A percentile compares a stretch with the other conserved stretches of the same genome.
Conservation (phyloP, 345 rosid genomes). For the Populus ilicifolia region DNA sequence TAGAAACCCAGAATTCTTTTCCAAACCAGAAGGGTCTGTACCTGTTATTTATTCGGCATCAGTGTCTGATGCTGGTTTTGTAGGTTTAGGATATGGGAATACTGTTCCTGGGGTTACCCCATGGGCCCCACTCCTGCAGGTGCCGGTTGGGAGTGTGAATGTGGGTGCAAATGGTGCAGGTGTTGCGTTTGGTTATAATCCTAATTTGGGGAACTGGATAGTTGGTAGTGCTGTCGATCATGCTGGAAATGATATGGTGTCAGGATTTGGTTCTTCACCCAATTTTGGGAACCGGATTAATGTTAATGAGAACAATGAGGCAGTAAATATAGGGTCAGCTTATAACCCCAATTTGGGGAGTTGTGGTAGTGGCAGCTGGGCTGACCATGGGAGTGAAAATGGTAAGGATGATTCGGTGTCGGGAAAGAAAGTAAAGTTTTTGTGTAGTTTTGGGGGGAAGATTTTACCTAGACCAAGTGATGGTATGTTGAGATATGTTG, state of each 20-base stretch:
- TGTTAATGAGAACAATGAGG: conserved; percentile 29
- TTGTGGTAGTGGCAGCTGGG: conserved; percentile 34
- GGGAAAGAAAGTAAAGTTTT: conserved; percentile 56
- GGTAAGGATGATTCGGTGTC: conserved; percentile 55
- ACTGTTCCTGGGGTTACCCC: conserved; percentile 21
- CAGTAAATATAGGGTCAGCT: conserved; percentile 5
- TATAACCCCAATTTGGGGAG: conserved; percentile 24
- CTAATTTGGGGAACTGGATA: conserved; percentile 38
- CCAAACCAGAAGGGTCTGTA: conserved; percentile 30
- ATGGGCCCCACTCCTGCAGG: conserved; percentile 39
- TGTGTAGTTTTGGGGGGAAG: conserved; percentile 76
- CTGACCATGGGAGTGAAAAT: conserved; percentile 47
- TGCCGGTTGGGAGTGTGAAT: conserved; percentile 34
- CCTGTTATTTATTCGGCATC: conserved; percentile 45
- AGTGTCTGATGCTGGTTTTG: conserved; percentile 40
- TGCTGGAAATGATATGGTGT: conserved; percentile 29
- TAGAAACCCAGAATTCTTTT: conserved; percentile 33
- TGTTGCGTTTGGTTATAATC: conserved; percentile 34
- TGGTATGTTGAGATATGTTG: conserved; percentile 67
- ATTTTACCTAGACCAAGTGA: conserved; percentile 80
- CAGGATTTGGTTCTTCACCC: conserved; percentile 29
- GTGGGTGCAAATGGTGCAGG: conserved; percentile 31
- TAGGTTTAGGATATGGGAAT: conserved; percentile 45
- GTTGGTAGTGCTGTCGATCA: conserved; percentile 49
- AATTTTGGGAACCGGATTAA: conserved; percentile 31